Evolutionary conservation across 768 basidiomycete genomes (phyloP).

Genomic region (Leccinum barrowsii): DNA sequence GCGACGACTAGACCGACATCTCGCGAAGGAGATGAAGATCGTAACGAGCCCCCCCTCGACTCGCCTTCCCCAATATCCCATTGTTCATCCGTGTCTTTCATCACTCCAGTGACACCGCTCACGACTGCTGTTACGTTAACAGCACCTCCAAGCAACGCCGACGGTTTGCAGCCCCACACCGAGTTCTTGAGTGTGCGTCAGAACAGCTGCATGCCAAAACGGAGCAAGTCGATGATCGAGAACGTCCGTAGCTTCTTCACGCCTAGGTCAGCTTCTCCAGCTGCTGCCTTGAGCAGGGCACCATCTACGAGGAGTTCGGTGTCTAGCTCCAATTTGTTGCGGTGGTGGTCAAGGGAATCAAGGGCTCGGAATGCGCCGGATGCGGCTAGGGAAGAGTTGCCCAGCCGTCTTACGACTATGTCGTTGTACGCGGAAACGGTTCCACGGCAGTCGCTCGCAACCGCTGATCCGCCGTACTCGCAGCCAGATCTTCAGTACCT

Average conservation of each 20-base stretch:
- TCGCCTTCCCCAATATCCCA: constrained; percentile 41
- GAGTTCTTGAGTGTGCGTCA: constrained; percentile 26
- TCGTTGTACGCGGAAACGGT: constrained; percentile 21
- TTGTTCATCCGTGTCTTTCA: constrained; percentile 33
- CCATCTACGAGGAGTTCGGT: constrained; percentile 27
- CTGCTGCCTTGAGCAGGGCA: constrained; percentile 27
- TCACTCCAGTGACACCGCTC: constrained; percentile 23
- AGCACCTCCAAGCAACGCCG: constrained; percentile 9
- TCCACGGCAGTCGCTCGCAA: constrained; percentile 9
- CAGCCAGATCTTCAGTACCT: constrained; percentile 30
- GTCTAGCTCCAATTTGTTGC: constrained; percentile 34
- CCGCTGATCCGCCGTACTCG: constrained; percentile 25
- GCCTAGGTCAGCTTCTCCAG: constrained; percentile 43
- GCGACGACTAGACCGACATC: constrained; percentile 18
- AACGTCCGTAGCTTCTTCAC: constrained; percentile 61
- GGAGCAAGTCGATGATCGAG: constrained; percentile 54
- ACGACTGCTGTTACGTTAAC: constrained; percentile 13
- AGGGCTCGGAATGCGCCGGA: constrained; percentile 53
- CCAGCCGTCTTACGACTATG: constrained; percentile 22
- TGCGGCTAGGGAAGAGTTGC: constrained; percentile 31
- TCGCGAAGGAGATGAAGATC: constrained; percentile 25
- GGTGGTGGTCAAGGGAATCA: constrained; percentile 49
- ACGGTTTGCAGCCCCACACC: constrained; percentile 20
- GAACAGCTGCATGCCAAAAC: constrained; percentile 35
- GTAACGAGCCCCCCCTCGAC: constrained; percentile 20